phyloP scores from a whole-genome alignment of 306 rosid species.

The Pueraria montana region DNA sequence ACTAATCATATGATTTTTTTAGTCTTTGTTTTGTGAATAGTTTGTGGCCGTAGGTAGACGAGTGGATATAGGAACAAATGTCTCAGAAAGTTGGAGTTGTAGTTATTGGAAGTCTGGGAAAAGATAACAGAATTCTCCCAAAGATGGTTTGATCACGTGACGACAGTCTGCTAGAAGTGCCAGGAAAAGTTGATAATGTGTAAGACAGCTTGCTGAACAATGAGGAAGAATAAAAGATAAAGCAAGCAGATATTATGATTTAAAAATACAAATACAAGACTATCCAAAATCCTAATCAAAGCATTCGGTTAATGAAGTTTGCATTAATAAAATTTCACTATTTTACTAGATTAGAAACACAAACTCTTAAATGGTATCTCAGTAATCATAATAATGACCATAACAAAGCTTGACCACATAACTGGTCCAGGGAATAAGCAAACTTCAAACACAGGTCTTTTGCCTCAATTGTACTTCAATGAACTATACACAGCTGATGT shows the following conservation, averaged over 20 bases:
- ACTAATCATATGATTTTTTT: neutral
- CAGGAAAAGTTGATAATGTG: neutral
- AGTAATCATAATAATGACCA: neutral
- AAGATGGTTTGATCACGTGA: neutral
- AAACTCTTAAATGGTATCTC: neutral
- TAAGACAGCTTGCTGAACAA: neutral
- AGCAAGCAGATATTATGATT: neutral
- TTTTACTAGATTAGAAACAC: neutral
- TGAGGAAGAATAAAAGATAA: neutral
- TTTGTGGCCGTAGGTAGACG: neutral
- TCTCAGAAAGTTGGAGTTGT: slow-evolving; percentile 13
- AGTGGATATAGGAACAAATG: neutral
- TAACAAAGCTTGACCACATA: neutral
- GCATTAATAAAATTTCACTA: neutral
- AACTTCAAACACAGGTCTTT: neutral
- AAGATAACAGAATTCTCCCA: neutral
- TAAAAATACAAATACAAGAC: neutral
- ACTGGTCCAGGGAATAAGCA: neutral
- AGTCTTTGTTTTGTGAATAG: neutral
- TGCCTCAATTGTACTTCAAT: neutral
- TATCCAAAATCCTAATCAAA: neutral
- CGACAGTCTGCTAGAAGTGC: neutral
- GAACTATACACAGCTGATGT: neutral
- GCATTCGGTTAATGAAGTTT: neutral
- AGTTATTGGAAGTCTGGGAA: neutral